Percentiles rank a stretch among this genome's conserved stretches.
Conservation (phyloP, 352 stramenopile genomes). For the Phytophthora litchii region DNA sequence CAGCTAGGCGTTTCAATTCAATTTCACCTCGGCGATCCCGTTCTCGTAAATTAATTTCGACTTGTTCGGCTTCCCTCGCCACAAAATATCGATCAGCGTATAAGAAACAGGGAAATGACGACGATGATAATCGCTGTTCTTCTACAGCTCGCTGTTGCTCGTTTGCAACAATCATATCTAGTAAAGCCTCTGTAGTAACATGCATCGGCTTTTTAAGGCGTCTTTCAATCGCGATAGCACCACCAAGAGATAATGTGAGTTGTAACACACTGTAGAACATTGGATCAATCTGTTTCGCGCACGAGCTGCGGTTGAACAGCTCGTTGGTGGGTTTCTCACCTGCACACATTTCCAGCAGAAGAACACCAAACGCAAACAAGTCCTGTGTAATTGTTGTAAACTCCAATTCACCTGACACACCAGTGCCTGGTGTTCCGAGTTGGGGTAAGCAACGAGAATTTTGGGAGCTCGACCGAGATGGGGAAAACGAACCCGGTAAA, state of each 20-base stretch:
- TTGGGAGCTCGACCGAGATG: neutral
- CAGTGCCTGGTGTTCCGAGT: constrained; percentile 20
- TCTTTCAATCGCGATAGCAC: neutral
- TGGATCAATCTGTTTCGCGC: constrained; percentile 51
- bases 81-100: constrained; percentile 54
- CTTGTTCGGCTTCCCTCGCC: constrained; percentile 25
- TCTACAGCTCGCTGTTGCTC: constrained; percentile 24
- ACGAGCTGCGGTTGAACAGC: constrained; percentile 54
- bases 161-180: constrained; percentile 35
- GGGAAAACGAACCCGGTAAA: constrained; percentile 5
- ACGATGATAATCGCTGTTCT: constrained; percentile 8
- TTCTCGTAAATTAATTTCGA: constrained; percentile 31
- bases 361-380: constrained; percentile 70
- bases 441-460: constrained; percentile 12
- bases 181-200: constrained; percentile 19
- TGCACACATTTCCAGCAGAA: constrained; percentile 75
- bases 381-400: constrained; percentile 38
- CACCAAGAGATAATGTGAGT: constrained; percentile 25
- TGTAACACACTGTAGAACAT: constrained; percentile 48
- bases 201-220: neutral
- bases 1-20: constrained; percentile 58
- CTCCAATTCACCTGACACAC: neutral
- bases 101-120: constrained; percentile 56
- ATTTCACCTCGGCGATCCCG: constrained; percentile 39
- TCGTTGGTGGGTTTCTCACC: constrained; percentile 59